Percentiles rank a stretch among this genome's conserved stretches.
Evolutionary conservation across 225 moss, liverwort and hornwort genomes (phyloP).

Genomic region (Sphagnum contortum): DNA sequence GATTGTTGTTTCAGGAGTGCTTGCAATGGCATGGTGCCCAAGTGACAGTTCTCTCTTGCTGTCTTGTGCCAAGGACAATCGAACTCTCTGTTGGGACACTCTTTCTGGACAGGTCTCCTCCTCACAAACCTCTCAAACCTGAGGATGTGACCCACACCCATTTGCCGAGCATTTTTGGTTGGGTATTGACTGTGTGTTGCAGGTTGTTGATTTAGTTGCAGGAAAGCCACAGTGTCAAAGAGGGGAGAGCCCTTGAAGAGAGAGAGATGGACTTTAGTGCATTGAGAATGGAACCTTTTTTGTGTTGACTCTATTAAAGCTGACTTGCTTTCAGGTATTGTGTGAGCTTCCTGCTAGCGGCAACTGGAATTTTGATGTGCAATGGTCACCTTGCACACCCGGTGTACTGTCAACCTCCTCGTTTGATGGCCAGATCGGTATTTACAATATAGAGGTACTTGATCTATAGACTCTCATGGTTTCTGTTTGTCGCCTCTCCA

Average conservation of each 20-base stretch:
- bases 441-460: constrained; percentile 93
- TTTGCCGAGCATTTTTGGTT: too few relatives aligned
- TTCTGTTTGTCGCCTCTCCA: too few relatives aligned
- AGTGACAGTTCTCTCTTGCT: constrained; percentile 81
- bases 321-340: constrained; percentile 73
- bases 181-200: too few relatives aligned
- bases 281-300: constrained; percentile 78
- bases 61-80: constrained; percentile 89
- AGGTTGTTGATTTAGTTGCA: too few relatives aligned
- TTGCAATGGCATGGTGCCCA: constrained; percentile 99
- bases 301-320: constrained; percentile 85
- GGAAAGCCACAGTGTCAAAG: too few relatives aligned
- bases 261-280: too few relatives aligned
- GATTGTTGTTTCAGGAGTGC: constrained; percentile 52
- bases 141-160: too few relatives aligned
- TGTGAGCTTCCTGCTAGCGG: constrained; percentile 81
- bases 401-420: constrained; percentile 98
- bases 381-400: constrained; percentile 95
- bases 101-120: constrained; percentile 68
- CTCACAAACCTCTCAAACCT: too few relatives aligned
- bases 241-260: too few relatives aligned
- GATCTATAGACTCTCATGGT: background rate
- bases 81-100: constrained; percentile 97
- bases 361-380: constrained; percentile 99
- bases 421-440: constrained; percentile 80